A percentile compares a stretch with the other conserved stretches of the same genome.
phyloP scores from a whole-genome alignment of 345 rosid species.

The Anastatica hierochuntica region DNA sequence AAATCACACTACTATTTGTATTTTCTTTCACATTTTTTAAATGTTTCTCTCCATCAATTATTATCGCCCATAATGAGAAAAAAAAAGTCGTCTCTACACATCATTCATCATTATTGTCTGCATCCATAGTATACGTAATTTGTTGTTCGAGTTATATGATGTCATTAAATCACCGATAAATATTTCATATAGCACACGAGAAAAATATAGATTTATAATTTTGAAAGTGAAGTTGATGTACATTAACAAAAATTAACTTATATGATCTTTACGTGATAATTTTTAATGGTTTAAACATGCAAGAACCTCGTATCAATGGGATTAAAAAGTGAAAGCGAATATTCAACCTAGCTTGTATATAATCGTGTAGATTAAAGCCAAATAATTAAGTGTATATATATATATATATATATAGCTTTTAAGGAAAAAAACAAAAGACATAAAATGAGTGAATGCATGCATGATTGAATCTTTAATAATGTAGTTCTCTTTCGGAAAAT shows the following conservation, averaged over 20 bases:
- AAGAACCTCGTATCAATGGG: constrained; percentile 6
- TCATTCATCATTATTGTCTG: too few species aligned
- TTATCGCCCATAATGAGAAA: too few species aligned
- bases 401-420: neutral
- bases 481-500: neutral
- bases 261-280: too few species aligned
- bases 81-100: too few species aligned
- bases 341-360: neutral
- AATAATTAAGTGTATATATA: neutral
- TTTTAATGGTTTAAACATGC: neutral
- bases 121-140: too few species aligned
- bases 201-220: too few species aligned
- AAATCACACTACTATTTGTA: too few species aligned
- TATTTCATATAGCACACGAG: neutral
- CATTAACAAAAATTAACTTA: too few species aligned
- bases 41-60: too few species aligned
- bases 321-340: neutral
- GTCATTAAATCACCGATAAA: neutral
- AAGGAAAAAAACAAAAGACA: constrained; percentile 2
- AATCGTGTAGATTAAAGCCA: neutral
- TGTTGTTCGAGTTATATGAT: too few species aligned
- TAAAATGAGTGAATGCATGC: constrained; percentile 22
- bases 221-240: too few species aligned
- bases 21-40: too few species aligned
- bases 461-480: constrained; percentile 24